Percentiles rank a stretch among this genome's conserved stretches.
Evolutionary conservation across 176 grass and related monocot species (phyloP).

Genomic region (Pharus latifolius): DNA sequence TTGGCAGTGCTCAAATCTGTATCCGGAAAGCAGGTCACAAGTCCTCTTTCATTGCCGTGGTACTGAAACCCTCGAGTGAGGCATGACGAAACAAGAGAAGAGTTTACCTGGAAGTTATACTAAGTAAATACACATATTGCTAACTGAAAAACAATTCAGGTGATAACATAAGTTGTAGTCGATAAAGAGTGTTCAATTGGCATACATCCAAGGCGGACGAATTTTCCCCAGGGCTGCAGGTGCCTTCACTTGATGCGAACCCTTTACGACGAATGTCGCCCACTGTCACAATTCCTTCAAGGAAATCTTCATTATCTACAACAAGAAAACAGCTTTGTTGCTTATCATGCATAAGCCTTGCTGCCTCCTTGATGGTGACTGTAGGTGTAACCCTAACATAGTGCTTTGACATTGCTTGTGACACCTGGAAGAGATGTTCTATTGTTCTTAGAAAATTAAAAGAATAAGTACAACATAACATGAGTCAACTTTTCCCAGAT

Average conservation of each 20-base stretch:
- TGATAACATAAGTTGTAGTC: not conserved
- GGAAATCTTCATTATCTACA: slow-evolving; percentile 88
- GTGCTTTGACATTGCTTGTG: slow-evolving; percentile 82
- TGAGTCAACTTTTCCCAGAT: not conserved
- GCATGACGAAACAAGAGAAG: slow-evolving; percentile 55
- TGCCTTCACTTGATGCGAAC: slow-evolving; percentile 36
- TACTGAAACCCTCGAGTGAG: slow-evolving; percentile 82
- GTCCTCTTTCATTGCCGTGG: slow-evolving; percentile 72
- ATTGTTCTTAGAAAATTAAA: slow-evolving; percentile 15
- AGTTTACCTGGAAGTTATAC: slow-evolving; percentile 40
- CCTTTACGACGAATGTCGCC: slow-evolving; percentile 69
- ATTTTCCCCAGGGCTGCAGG: slow-evolving; percentile 18
- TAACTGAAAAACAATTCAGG: not conserved
- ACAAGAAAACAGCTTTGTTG: slow-evolving; percentile 91
- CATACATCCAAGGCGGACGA: slow-evolving; percentile 40
- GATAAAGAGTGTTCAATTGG: not conserved
- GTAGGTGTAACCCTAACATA: slow-evolving; percentile 57
- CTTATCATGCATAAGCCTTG: slow-evolving; percentile 73
- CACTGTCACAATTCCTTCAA: slow-evolving; percentile 83
- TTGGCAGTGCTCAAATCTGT: slow-evolving; percentile 96
- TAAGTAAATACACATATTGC: slow-evolving; percentile 15
- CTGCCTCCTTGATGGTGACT: slow-evolving; percentile 54
- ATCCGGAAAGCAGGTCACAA: slow-evolving; percentile 84
- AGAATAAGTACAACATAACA: not conserved
- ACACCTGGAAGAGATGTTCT: slow-evolving; percentile 55